Conservation (phyloP, 495 filamentous ascomycete genomes). For the Penicillium desertorum region DNA sequence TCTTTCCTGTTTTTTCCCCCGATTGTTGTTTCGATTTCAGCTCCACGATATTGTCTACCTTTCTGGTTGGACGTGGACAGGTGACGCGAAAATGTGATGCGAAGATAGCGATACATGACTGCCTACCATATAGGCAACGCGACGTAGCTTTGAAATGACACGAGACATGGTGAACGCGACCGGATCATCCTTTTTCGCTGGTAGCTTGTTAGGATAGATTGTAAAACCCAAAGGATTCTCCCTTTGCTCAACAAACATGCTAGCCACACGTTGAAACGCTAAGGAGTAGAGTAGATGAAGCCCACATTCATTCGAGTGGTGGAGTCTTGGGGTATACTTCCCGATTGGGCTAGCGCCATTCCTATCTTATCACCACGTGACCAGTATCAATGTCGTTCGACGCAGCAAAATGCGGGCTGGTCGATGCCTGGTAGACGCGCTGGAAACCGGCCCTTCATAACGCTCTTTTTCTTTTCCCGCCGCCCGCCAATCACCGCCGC, state of each 20-base stretch:
- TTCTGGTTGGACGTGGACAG: not conserved
- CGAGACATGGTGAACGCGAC: slow-evolving; percentile 9
- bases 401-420: slow-evolving; percentile 25
- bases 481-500: slow-evolving; percentile 43
- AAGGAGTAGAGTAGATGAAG: not conserved
- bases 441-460: slow-evolving; percentile 48
- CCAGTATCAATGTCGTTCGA: slow-evolving; percentile 4
- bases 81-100: slow-evolving; percentile 6
- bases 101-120: slow-evolving; percentile 15
- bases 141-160: slow-evolving; percentile 13
- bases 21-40: slow-evolving; percentile 11
- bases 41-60: not conserved
- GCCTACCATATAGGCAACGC: slow-evolving; percentile 5
- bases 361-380: slow-evolving; percentile 30
- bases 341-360: not conserved
- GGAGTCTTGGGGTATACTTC: not conserved
- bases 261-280: not conserved
- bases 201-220: not conserved
- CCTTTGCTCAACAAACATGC: not conserved
- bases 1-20: slow-evolving; percentile 4
- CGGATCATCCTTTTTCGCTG: not conserved
- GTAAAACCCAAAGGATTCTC: not conserved
- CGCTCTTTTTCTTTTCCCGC: slow-evolving; percentile 39
- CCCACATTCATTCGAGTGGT: not conserved
- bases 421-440: slow-evolving; percentile 30